Conservation (phyloP, 2,329 filamentous ascomycete species). For the Myriangium duriaei region DNA sequence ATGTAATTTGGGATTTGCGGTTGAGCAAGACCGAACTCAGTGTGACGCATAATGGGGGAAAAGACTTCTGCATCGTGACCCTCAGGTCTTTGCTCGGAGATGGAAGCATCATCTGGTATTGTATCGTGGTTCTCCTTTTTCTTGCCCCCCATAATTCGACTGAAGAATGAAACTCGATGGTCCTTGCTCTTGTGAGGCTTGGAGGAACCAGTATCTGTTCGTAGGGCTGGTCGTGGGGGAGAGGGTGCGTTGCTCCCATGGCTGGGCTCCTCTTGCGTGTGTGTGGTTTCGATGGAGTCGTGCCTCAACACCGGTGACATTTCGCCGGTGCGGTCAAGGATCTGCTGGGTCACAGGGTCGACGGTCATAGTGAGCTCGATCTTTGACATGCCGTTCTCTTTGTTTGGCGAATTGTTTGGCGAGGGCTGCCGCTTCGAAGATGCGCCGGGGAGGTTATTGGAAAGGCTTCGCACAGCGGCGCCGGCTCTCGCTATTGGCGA, state of each 20-base stretch:
- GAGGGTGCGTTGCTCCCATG: background rate
- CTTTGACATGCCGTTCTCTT: conserved; percentile 5
- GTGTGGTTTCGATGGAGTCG: conserved; percentile 7
- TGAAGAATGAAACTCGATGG: conserved; percentile 83
- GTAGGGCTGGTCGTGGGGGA: background rate
- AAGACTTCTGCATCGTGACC: conserved; percentile 76
- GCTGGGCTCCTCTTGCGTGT: background rate
- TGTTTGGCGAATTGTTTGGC: conserved; percentile 1
- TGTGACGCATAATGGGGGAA: conserved; percentile 56
- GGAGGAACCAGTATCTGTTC: conserved; percentile 15
- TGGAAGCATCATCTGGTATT: conserved; percentile 35
- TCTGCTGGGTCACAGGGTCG: conserved; percentile 30
- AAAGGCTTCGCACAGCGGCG: conserved; percentile 17
- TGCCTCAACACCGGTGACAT: conserved; percentile 10
- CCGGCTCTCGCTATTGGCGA: conserved; percentile 10
- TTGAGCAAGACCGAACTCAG: conserved; percentile 71
- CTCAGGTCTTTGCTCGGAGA: conserved; percentile 45
- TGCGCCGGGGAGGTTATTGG: conserved; percentile 12
- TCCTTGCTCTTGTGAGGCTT: conserved; percentile 46
- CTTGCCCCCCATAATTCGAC: conserved; percentile 62
- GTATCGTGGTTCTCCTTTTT: conserved; percentile 43
- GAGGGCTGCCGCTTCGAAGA: background rate
- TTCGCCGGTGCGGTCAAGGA: conserved; percentile 45
- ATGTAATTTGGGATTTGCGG: conserved; percentile 88
- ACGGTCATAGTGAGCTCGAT: conserved; percentile 5